Percentiles rank a stretch among this genome's conserved stretches.
These are phyloP conservation scores for Rhododendron vialii DNA, from an alignment of 148 eudicot species.

Conservation along the genomic window DNA sequence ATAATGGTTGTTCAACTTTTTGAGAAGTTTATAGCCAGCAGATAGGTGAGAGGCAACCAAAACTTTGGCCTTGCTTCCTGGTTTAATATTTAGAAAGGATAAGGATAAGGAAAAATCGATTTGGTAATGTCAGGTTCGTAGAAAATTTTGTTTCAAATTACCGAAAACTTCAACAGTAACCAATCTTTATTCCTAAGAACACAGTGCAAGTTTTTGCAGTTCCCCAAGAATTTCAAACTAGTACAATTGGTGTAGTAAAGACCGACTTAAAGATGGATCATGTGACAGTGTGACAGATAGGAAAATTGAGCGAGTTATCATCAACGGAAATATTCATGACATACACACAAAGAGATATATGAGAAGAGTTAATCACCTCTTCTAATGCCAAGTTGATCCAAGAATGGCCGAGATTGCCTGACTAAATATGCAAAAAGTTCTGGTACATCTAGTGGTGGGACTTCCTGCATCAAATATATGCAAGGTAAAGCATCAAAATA, in stretches of 20 bases:
- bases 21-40: background rate
- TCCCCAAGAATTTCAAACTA: background rate
- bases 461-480: conserved; percentile 47
- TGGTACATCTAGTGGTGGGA: conserved; percentile 83
- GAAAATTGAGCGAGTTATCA: background rate
- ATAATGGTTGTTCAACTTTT: background rate
- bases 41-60: background rate
- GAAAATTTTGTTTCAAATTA: background rate
- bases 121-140: background rate
- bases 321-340: background rate
- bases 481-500: background rate
- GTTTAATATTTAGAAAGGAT: background rate
- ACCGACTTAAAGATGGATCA: background rate
- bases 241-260: background rate
- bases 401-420: conserved; percentile 84
- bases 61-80: background rate
- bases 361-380: conserved; percentile 43
- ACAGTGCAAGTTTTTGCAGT: background rate
- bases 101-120: background rate
- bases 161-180: background rate
- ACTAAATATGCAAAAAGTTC: conserved; percentile 84
- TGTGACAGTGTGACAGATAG: background rate
- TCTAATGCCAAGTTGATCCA: conserved; percentile 90
- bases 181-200: background rate
- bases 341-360: background rate